Base-by-base conservation (phyloP, 441 rosid species). In the Populus tomentosa region DNA sequence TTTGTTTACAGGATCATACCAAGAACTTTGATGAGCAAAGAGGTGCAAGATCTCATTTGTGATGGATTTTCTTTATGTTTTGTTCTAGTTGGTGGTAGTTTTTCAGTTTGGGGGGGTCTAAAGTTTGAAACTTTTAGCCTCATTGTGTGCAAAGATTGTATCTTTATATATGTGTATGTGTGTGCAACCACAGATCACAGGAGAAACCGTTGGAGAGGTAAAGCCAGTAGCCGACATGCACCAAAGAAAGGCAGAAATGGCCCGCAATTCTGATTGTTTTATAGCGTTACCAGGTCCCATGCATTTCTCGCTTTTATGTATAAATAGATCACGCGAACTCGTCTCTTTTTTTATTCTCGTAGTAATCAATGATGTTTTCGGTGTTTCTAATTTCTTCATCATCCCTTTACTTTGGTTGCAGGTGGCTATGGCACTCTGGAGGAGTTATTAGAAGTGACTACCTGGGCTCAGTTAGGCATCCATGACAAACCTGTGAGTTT, bases 381-480 rank as follows among this genome's bases (percentile, higher is more conserved):
- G 35, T 33, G 35, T 33, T 33, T 33, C 0, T n/a, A 6, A 30
- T 26, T 4, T 3, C 56, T 64, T 0, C 32, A 35, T 10, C 67
- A 30, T 61, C 72, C 24, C 50, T 14, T 14, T 32, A 66, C 14
- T 63, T 24, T 23, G 73, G 36, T 76, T 21, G 24, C 86, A 95
- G 99, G 98, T 80, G 99, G 99, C 59, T 95, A 95, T 86, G 99
- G 99, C 68, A 95, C 99, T 56, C 72, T 95, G 75, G 99, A 95
- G 83, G 99, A 95, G 85, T 77, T 95, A 30, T 21, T 95, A 72
- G 99, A 95, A 86, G 99, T 91, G 28, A 94, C 94, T 79, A 77
- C 99, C 13, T 95, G 98, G 99, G 97, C 99, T 81, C 99, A 95
- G 71, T 93, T 95, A 38, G 98, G 98, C 24, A 95, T 95, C 81